phyloP scores from a whole-genome alignment of 768 basidiomycete species.

The Suillus placidus region DNA sequence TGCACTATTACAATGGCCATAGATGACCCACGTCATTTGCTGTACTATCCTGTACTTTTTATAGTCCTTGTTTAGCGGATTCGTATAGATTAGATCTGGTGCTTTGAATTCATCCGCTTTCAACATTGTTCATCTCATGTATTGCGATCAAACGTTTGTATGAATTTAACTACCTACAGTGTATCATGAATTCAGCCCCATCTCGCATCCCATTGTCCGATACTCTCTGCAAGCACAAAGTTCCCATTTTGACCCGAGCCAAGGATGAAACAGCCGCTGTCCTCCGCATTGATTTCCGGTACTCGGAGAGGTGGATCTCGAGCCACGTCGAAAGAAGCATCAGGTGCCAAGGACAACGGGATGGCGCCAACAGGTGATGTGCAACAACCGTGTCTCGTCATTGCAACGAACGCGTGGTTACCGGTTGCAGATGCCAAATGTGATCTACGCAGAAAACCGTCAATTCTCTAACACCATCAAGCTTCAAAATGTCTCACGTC shows the following conservation, averaged over 20 bases:
- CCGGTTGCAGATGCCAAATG: conserved; percentile 7
- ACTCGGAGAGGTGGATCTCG: conserved; percentile 41
- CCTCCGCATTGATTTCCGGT: conserved; percentile 54
- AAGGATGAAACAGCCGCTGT: conserved; percentile 51
- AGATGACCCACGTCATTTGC: conserved; percentile 29
- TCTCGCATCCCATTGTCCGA: conserved; percentile 43
- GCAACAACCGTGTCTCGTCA: conserved; percentile 48
- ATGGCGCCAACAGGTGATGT: conserved; percentile 56
- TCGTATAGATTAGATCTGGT: conserved; percentile 34
- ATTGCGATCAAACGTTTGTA: not conserved
- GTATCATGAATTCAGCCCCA: conserved; percentile 36
- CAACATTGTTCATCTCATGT: conserved; percentile 34
- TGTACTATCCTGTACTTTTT: conserved; percentile 37
- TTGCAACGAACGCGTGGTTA: conserved; percentile 42
- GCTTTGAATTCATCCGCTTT: conserved; percentile 39
- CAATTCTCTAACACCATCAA: conserved; percentile 17
- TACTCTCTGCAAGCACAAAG: conserved; percentile 52
- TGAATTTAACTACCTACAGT: not conserved
- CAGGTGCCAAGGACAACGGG: conserved; percentile 28
- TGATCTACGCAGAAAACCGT: not conserved
- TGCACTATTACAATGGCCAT: conserved; percentile 34
- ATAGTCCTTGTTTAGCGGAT: conserved; percentile 35
- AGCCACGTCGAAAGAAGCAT: conserved; percentile 9
- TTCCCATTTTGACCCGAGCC: conserved; percentile 22
- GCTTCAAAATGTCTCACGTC: conserved; percentile 26